These are phyloP conservation scores for Emydomyces testavorans DNA, from an alignment of 2,329 filamentous ascomycete genomes.

Conservation along the genomic window DNA sequence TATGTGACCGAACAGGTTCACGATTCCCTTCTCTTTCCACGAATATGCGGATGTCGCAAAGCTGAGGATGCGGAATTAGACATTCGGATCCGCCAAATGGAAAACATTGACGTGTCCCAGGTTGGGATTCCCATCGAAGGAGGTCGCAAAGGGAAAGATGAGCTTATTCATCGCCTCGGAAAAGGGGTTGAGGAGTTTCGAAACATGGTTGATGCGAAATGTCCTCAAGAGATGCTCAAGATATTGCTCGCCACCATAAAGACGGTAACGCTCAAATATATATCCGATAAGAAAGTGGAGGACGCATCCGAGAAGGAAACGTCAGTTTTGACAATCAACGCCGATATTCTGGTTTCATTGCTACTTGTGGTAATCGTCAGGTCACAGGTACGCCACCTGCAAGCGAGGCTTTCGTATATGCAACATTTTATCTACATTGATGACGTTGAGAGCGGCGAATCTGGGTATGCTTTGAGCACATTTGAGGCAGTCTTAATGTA, in stretches of 20 bases:
- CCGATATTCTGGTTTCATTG: conserved; percentile 84
- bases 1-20: conserved; percentile 92
- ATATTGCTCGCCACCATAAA: conserved; percentile 71
- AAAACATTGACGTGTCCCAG: conserved; percentile 85
- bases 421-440: conserved; percentile 96
- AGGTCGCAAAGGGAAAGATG: conserved; percentile 64
- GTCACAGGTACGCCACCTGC: conserved; percentile 73
- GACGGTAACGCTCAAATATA: conserved; percentile 57
- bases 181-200: conserved; percentile 80
- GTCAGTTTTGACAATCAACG: conserved; percentile 57
- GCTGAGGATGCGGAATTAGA: conserved; percentile 81
- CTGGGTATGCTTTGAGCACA: conserved; percentile 91
- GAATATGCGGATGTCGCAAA: conserved; percentile 63
- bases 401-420: conserved; percentile 86
- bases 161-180: conserved; percentile 63
- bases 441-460: conserved; percentile 90
- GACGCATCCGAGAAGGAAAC: conserved; percentile 41
- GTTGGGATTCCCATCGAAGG: conserved; percentile 79
- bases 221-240: conserved; percentile 81
- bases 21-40: conserved; percentile 68
- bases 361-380: conserved; percentile 86
- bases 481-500: conserved; percentile 91
- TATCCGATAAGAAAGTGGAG: conserved; percentile 23
- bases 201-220: conserved; percentile 64
- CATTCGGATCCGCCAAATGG: conserved; percentile 82